A percentile compares a stretch with the other conserved stretches of the same genome.
phyloP scores from a whole-genome alignment of 306 rosid species.

The Ormosia semicastrata region DNA sequence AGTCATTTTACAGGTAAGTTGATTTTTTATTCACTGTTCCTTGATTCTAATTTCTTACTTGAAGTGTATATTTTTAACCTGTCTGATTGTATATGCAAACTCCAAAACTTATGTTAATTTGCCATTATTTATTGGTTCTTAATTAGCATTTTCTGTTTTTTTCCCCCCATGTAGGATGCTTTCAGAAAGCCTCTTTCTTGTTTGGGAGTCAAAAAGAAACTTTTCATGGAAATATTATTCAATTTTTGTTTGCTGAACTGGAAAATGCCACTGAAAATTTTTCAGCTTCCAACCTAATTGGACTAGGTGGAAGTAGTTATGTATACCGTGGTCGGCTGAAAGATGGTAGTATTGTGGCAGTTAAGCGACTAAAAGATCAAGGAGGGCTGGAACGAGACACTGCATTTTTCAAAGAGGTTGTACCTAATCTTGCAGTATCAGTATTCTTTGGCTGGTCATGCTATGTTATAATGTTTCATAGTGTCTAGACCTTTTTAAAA shows the following conservation, averaged over 20 bases:
- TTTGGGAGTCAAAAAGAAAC: constrained; percentile 54
- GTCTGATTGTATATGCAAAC: background rate
- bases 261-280: constrained; percentile 80
- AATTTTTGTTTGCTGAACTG: constrained; percentile 76
- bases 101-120: background rate
- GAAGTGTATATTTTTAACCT: background rate
- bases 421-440: constrained; percentile 25
- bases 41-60: constrained; percentile 3
- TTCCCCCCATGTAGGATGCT: constrained; percentile 59
- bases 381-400: constrained; percentile 77
- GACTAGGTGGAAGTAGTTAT: constrained; percentile 93
- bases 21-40: background rate
- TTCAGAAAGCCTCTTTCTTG: constrained; percentile 62
- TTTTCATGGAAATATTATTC: constrained; percentile 61
- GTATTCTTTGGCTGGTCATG: constrained; percentile 22
- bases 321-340: constrained; percentile 80
- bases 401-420: constrained; percentile 78
- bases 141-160: background rate
- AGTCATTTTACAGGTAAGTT: constrained; percentile 54
- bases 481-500: background rate
- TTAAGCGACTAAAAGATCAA: constrained; percentile 76
- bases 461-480: background rate
- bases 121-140: constrained; percentile 6
- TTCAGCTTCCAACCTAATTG: constrained; percentile 78
- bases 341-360: constrained; percentile 73